phyloP scores from a whole-genome alignment of 2,329 filamentous ascomycete species.

The Fusarium ramigenum region DNA sequence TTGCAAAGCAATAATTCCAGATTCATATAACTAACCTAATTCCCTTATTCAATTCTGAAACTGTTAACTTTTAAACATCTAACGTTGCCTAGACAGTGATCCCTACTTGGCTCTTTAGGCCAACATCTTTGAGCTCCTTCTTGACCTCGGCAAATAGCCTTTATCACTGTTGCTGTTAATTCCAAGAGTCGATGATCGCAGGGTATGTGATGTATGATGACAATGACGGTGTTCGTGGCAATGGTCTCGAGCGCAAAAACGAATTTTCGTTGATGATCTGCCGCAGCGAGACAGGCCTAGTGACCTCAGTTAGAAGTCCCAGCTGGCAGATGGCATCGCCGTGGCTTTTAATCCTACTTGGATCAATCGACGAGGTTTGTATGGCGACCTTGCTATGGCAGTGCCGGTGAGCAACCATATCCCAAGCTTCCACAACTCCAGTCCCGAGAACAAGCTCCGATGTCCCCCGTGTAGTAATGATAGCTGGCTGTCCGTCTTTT shows the following conservation, averaged over 20 bases:
- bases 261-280: background rate
- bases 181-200: background rate
- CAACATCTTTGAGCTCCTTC: background rate
- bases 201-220: background rate
- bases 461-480: slow-evolving; percentile 35
- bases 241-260: background rate
- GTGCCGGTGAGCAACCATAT: background rate
- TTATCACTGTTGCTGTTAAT: background rate
- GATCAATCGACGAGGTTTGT: background rate
- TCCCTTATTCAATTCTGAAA: too few relatives aligned
- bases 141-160: background rate
- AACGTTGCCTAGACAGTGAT: background rate
- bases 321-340: background rate
- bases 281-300: background rate
- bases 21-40: too few relatives aligned
- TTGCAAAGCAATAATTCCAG: background rate
- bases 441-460: slow-evolving; percentile 11
- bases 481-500: background rate
- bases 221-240: background rate
- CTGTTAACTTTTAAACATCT: too few relatives aligned
- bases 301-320: background rate
- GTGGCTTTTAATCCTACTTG: background rate
- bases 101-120: background rate
- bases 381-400: background rate
- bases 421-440: background rate